Base-by-base conservation (phyloP, 2,329 filamentous ascomycete species). In the Gnomoniopsis sp. region DNA sequence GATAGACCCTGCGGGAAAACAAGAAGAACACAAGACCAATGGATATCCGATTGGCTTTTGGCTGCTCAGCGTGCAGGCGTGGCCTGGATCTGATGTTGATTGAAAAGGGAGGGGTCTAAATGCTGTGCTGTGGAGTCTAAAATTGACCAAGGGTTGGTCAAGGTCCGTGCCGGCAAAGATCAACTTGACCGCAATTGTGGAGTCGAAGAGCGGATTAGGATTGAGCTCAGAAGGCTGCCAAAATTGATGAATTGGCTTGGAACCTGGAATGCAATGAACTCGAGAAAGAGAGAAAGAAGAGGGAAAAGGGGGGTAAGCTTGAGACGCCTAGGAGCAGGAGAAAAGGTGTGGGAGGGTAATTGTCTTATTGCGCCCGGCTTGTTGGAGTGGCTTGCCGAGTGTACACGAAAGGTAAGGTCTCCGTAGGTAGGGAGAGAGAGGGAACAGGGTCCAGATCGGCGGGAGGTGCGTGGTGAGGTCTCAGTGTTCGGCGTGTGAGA, bases 331-430 rank as follows among this genome's bases (percentile, higher is more conserved):
- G 47, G 43, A 26, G 47, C 34, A 41, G 38, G 23, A 48, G n/a
- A 33, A 48, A 53, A 41, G 34, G 44, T 59, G 57, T 59, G 57
- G 57, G 60, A 55, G 49, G 53, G 38, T 53, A 54, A 30, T 59
- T 56, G 57, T 54, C 53, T 59, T 59, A 62, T 62, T 59, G 52
- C 60, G 52, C 57, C 53, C 55, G 48, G 53, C n/a, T 50, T 30
- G 60, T 51, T 58, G 56, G 55, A 50, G 52, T 38, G 57, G 53
- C 53, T 51, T 59, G 53, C 53, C 53, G 53, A 46, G 46, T 62
- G 53, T 54, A 57, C 57, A 52, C 43, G 21, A 21, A 14, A 47
- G 44, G 10, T 21, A 23, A n/a, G 22, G n/a, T 17, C 21, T 36
- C 23, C n/a, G 47, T 7, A 26, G 21, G 44, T 10, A 19, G 30